Conservation (phyloP, 176 grass and related monocot genomes). For the Phoenix roebelenii region DNA sequence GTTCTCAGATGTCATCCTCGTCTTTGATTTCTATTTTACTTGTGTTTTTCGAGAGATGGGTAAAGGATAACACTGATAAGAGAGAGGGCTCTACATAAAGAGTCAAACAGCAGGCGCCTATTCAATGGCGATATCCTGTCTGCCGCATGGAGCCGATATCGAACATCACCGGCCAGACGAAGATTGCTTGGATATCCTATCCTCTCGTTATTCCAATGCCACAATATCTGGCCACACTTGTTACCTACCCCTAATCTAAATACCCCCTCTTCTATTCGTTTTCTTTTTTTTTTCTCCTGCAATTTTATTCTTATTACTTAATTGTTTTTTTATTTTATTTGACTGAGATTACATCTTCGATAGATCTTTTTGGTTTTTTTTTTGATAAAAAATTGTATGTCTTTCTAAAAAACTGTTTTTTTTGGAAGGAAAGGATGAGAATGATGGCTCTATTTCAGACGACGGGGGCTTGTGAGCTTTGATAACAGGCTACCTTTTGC, state of each 20-base stretch:
- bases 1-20: too few species aligned
- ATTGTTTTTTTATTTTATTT: too few species aligned
- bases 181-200: slow-evolving; percentile 30
- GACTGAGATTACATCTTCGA: too few species aligned
- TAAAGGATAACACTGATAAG: too few species aligned
- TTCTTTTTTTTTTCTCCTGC: too few species aligned
- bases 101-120: slow-evolving; percentile 37
- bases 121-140: slow-evolving; percentile 30
- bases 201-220: slow-evolving; percentile 29
- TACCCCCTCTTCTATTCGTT: too few species aligned
- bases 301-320: too few species aligned
- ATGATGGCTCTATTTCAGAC: slow-evolving; percentile 26
- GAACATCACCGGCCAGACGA: slow-evolving; percentile 15
- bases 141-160: slow-evolving; percentile 44
- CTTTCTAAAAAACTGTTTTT: background rate
- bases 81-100: slow-evolving; percentile 7
- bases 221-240: slow-evolving; percentile 29
- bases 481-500: slow-evolving; percentile 30
- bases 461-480: slow-evolving; percentile 25
- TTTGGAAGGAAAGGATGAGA: background rate
- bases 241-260: too few species aligned
- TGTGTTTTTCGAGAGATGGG: too few species aligned
- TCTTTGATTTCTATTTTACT: too few species aligned
- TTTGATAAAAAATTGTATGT: background rate
- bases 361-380: background rate